These are phyloP conservation scores for Phytophthora podocarpi DNA, from an alignment of 352 stramenopile species.

Conservation along the genomic window DNA sequence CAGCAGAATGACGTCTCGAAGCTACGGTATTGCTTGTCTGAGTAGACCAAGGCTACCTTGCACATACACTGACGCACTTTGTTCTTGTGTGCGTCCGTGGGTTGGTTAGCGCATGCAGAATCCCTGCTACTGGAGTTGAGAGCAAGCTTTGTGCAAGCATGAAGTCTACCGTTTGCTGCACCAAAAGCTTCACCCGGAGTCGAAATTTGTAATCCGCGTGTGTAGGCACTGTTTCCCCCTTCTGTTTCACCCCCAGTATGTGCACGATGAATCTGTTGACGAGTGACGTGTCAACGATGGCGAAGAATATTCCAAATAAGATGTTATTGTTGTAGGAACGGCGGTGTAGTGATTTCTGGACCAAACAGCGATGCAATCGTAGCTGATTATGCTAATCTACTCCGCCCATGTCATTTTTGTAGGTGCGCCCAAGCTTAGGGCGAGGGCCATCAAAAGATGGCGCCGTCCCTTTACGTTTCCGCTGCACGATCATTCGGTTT, in stretches of 20 bases:
- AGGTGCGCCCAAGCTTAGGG: not conserved
- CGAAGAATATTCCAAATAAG: too few relatives aligned
- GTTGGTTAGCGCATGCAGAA: slow-evolving; percentile 5
- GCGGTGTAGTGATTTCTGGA: slow-evolving; percentile 15
- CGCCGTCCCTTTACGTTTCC: not conserved
- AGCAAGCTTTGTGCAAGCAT: slow-evolving; percentile 20
- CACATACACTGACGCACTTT: slow-evolving; percentile 25
- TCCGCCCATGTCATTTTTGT: slow-evolving; percentile 15
- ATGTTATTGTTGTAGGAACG: slow-evolving; percentile 34
- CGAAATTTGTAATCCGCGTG: slow-evolving; percentile 15
- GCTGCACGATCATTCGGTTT: not conserved
- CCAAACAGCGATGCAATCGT: slow-evolving; percentile 13
- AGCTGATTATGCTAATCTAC: slow-evolving; percentile 21
- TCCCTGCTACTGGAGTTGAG: not conserved
- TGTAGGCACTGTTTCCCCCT: not conserved
- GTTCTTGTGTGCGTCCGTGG: slow-evolving; percentile 14
- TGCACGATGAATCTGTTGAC: slow-evolving; percentile 33
- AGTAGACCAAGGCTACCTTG: slow-evolving; percentile 25
- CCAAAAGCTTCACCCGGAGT: slow-evolving; percentile 15
- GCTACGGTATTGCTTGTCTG: slow-evolving; percentile 10
- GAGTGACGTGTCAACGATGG: slow-evolving; percentile 28
- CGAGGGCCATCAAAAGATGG: not conserved
- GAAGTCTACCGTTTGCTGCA: slow-evolving; percentile 9
- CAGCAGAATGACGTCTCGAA: slow-evolving; percentile 25
- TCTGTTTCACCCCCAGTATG: slow-evolving; percentile 4